Evolutionary conservation across 225 moss, liverwort and hornwort species (phyloP), one percentile per base, ranked within the genome.

Genomic region (Rhytidiadelphus loreus): DNA sequence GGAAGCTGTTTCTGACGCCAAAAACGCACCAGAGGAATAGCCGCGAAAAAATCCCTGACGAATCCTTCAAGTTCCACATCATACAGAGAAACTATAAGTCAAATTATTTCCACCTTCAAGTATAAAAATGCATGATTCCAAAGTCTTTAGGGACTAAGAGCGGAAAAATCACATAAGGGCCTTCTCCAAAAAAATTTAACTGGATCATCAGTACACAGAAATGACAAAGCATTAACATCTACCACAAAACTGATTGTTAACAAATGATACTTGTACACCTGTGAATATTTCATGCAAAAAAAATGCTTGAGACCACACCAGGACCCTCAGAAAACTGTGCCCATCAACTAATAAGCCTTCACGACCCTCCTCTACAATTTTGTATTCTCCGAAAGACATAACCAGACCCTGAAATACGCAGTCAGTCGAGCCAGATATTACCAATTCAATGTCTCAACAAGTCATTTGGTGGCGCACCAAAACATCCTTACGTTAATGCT

Each of bases 51-150:
- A 78, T 43, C 82, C 81, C 83, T 55, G 65, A 24, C 56, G 86
- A 80, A 87, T 90, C 87, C 90, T 93, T 87, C 87, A 87, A 80
- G 72, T 81, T 86, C 85, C 75, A 89, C 76, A 91, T 83, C 37
- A 81, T 33, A 61, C 50, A 71, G 29, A 59, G 62, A 61, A 68
- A 86, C 13, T n/a, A 61, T 9, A 29, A 52, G 43, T 81, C 72
- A 33, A 73, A 86, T 77, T 46, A 41, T 18, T 56, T 82, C 83
- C 16, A 25, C 23, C 37, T 30, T 52, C n/a, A 69, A 82, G 24
- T 77, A 13, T 8, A 60, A 77, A 58, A 83, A 70, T 70, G 61
- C 53, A 77, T n/a, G 64, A 57, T 46, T 37, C 62, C 81, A 52
- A 55, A 29, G n/a, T 46, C 72, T 68, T 65, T 44, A 13, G 39